Evolutionary conservation across 495 filamentous ascomycete genomes (phyloP), one percentile per base, ranked within the genome.

Genomic region (Letharia lupina): DNA sequence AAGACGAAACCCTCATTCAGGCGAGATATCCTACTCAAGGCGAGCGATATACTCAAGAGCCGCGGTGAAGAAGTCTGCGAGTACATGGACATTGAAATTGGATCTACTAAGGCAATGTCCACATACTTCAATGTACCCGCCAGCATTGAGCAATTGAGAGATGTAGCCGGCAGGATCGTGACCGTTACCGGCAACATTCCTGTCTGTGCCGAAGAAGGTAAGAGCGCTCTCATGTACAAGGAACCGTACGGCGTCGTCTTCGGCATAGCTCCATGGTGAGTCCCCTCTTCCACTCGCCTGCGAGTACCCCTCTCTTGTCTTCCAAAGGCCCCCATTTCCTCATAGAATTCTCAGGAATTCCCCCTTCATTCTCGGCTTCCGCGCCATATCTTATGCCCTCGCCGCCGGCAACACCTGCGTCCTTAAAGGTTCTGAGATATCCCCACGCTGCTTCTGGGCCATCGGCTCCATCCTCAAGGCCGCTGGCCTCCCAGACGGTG

Each of bases 171-270:
- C 3, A 77, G 89, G 52, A 81, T 91, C 33, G 73, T 76, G 10
- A 75, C 77, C 7, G 76, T 94, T 13, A 77, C 83, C 40, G 89
- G 91, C 4, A 74, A 74, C 15, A 80, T 91, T 40, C 89, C 90
- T 0, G 77, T 78, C 13, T 77, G 82, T 11, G 70, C 73, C 4
- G 73, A 85, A 31, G 77, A 83, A n/a, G 82, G 82, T 10, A 78
- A 78, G 48, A 79, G 80, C n/a, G 87, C 88, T 0, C 79, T 96
- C 70, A 77, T 96, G n/a, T 76, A 85, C 60, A 89, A 87, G 70
- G 88, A 95, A 74, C 91, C 91, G 7, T 91, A 85, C 69, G 91
- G 91, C 28, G 91, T 94, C 37, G 76, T 93, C 3, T 78, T 96
- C 18, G 86, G 83, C 40, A 91, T 95, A 75, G 91, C 90, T 28